Evolutionary conservation across 164 flowering plant genomes (phyloP).

Genomic region (Hamamelis virginiana): DNA sequence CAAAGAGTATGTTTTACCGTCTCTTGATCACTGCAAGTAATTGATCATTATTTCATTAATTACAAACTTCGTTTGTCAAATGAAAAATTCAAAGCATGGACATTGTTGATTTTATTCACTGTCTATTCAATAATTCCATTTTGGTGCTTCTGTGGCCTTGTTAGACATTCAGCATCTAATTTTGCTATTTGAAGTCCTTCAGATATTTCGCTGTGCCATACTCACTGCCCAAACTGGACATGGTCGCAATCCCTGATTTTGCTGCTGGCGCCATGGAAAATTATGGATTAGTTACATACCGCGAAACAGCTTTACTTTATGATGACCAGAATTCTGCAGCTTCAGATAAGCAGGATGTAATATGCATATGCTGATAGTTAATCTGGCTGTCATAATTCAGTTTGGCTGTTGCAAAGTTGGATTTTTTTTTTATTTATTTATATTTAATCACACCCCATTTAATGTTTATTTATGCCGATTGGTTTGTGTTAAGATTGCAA

Average conservation of each 20-base stretch:
- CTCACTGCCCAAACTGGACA: slow-evolving; percentile 90
- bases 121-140: background rate
- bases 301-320: slow-evolving; percentile 88
- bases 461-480: slow-evolving; percentile 1
- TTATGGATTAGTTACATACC: slow-evolving; percentile 94
- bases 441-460: background rate
- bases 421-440: background rate
- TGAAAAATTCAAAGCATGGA: background rate
- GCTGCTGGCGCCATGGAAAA: slow-evolving; percentile 99
- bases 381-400: background rate
- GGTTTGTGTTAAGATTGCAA: slow-evolving; percentile 61
- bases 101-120: background rate
- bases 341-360: slow-evolving; percentile 88
- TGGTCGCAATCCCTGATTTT: slow-evolving; percentile 98
- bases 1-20: slow-evolving; percentile 52
- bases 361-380: background rate
- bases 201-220: slow-evolving; percentile 91
- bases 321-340: slow-evolving; percentile 95
- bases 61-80: background rate
- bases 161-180: slow-evolving; percentile 1
- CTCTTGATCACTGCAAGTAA: background rate
- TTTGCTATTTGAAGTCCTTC: slow-evolving; percentile 12
- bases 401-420: background rate
- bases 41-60: background rate
- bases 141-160: slow-evolving; percentile 1